Conservation (phyloP, 2,329 filamentous ascomycete genomes). For the Fusarium nelsonii region DNA sequence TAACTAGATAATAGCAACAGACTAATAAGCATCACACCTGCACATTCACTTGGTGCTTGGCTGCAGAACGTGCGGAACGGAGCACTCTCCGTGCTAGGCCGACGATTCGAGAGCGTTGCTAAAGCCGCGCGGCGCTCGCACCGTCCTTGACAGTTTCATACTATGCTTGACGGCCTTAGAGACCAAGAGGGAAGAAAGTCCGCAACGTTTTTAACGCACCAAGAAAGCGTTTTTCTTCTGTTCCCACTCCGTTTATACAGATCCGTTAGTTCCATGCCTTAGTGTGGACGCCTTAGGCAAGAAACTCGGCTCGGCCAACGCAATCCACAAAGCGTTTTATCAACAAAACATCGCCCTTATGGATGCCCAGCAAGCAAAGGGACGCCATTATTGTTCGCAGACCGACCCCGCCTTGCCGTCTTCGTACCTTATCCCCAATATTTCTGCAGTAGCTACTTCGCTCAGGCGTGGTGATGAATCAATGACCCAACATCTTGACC, state of each 20-base stretch:
- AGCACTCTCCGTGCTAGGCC: slow-evolving; percentile 26
- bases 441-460: slow-evolving; percentile 3
- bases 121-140: slow-evolving; percentile 36
- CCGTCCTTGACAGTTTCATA: slow-evolving; percentile 36
- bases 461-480: slow-evolving; percentile 23
- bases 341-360: slow-evolving; percentile 20
- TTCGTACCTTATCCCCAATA: slow-evolving; percentile 5
- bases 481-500: slow-evolving; percentile 11
- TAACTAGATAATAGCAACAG: slow-evolving; percentile 5
- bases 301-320: slow-evolving; percentile 13
- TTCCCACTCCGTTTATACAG: slow-evolving; percentile 35
- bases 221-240: slow-evolving; percentile 19
- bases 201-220: slow-evolving; percentile 36
- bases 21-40: slow-evolving; percentile 1
- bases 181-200: slow-evolving; percentile 28
- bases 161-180: slow-evolving; percentile 32
- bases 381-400: slow-evolving; percentile 17
- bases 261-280: slow-evolving; percentile 25
- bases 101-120: slow-evolving; percentile 21
- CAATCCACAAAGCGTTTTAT: slow-evolving; percentile 12
- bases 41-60: slow-evolving; percentile 13
- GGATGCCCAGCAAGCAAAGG: slow-evolving; percentile 8
- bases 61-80: slow-evolving; percentile 33
- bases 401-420: slow-evolving; percentile 12
- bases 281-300: slow-evolving; percentile 38